Evolutionary conservation across 805 yeast genomes (phyloP), one percentile per base, ranked within the genome.

Genomic region (Metschnikowia similis): DNA sequence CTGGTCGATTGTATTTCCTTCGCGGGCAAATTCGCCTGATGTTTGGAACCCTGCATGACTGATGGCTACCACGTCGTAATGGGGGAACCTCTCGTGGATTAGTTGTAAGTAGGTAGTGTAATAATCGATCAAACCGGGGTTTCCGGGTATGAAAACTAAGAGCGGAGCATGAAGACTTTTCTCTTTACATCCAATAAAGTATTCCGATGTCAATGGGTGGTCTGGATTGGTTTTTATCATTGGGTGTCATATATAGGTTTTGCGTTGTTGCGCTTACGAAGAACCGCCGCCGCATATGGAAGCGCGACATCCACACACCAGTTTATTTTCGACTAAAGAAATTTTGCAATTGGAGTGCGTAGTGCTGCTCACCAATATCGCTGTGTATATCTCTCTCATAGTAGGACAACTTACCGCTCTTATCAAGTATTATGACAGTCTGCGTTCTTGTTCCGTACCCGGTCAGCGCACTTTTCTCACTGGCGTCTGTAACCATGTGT

Each of bases 371-470:
- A 11, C 44, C 35, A 8, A 45, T 50, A 1, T 35, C 45, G 10
- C 48, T 50, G 57, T 84, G 85, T 16, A 86, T 57, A 49, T 80
- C 79, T 43, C 74, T 70, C 62, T 90, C 96, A 11, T 78, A 69
- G 64, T 86, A 87, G 44, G 77, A 76, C 17, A 86, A 66, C 10
- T 35, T 67, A 49, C 58, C 87, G 74, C 36, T 60, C 50, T 72
- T 75, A 59, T 80, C 81, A 8, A 87, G 74, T 21, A 88, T 57
- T 3, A 89, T 74, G 1, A 89, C 78, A 0, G 96, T 89, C 64
- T 90, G 96, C 0, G 96, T 87, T 48, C 97, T 70, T 0, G 97
- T 90, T 0, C 97, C 97, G 62, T 89, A 91, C 58, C 73, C 82
- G 21, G 71, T 65, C 45, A 21, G 21, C 8, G 45, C n/a, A 7